phyloP scores from a whole-genome alignment of 345 rosid genomes.

The Trapa incisa region DNA sequence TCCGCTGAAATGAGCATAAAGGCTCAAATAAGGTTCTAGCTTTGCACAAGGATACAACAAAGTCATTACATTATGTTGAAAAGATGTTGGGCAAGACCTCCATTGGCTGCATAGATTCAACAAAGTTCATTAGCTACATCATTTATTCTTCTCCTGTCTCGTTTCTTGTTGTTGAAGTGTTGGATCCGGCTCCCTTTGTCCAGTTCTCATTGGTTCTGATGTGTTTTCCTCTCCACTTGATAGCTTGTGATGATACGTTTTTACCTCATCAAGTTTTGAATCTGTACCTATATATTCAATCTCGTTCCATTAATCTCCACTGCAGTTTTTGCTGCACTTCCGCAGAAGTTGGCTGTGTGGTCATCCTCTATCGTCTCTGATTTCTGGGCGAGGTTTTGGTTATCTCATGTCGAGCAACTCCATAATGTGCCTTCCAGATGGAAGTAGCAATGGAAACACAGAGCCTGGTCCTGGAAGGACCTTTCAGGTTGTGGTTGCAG shows the following conservation, averaged over 20 bases:
- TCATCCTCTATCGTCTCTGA: conserved; percentile 11
- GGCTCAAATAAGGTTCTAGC: too few relatives aligned
- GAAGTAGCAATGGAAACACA: conserved; percentile 25
- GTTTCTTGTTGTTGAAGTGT: too few relatives aligned
- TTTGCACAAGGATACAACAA: too few relatives aligned
- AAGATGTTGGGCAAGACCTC: not conserved
- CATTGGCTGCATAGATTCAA: too few relatives aligned
- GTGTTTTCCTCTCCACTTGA: not conserved
- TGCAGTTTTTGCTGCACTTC: conserved; percentile 34
- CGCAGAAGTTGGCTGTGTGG: conserved; percentile 30
- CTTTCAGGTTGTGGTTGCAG: conserved; percentile 84
- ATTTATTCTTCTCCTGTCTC: too few relatives aligned
- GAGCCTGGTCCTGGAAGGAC: conserved; percentile 39
- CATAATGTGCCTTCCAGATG: conserved; percentile 32
- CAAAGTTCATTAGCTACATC: too few relatives aligned
- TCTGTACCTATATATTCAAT: not conserved
- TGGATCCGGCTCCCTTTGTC: too few relatives aligned
- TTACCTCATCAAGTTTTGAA: not conserved
- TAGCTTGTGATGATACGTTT: not conserved
- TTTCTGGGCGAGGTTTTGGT: conserved; percentile 14
- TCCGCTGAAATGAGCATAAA: too few relatives aligned
- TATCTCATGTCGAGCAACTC: conserved; percentile 32
- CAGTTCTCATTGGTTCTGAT: not conserved
- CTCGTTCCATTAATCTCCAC: not conserved
- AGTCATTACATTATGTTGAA: not conserved